Base-by-base conservation (phyloP, 345 rosid species). In the Arabidopsis arenosa region DNA sequence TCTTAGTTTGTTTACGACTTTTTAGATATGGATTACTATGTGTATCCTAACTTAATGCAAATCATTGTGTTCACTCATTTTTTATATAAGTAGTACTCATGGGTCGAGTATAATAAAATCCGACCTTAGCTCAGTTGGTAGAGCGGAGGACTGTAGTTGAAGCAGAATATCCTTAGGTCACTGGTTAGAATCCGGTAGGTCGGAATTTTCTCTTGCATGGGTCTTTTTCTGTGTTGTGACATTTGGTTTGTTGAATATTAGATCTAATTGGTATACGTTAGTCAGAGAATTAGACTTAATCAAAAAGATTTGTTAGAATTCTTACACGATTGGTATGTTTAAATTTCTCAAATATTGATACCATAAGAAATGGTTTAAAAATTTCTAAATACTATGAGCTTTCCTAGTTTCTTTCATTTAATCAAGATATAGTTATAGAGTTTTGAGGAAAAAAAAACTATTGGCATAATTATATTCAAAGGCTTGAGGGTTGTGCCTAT, bases 41-140 rank as follows among this genome's bases (percentile, higher is more conserved):
- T 3, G 44, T 40, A 9, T 10, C 3, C 44, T 40, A 10, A 10
- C 0, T 3, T 40, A 3, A 3, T 40, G 13, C 13, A 10, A 40
- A 10, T 40, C 13, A 18, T 18, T 18, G 21, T 18, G 21, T 18
- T 18, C 21, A 18, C 21, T 18, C 21, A 18, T 18, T 18, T 18
- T 18, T 18, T 18, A 18, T 0, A 18, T 18, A 18, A 18, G 21
- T 0, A 18, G 21, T 0, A 9, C 36, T 5, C 59, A 54, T 54
- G 36, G 9, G 6, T 28, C 5, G 6, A 5, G 5, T 54, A 28
- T 12, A 54, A 0, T 13, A 30, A 2, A 60, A 39, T 61, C 92
- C 91, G 92, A 87, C 89, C 88, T 90, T 92, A 86, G 97, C 96
- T 92, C 90, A 90, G 96, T 83, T 92, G 92, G 91, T 51, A 92